Base-by-base conservation (phyloP, 1,139 yeast genomes). In the Yamadazyma trypodendri region DNA sequence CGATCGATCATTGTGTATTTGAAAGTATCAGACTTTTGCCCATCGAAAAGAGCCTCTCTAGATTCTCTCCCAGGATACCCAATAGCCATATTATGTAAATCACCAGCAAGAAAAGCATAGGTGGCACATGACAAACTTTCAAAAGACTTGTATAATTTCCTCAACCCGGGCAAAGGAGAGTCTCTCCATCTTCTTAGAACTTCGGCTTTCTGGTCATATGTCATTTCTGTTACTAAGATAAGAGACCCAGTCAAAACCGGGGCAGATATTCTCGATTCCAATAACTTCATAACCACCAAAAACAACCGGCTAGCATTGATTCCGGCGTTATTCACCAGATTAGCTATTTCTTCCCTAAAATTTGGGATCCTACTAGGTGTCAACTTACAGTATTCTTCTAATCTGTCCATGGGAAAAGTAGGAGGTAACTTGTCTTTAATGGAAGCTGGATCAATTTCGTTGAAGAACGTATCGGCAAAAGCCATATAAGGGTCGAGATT, bases 211-310 rank as follows among this genome's bases (percentile, higher is more conserved):
- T 70, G 63, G 9, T 50, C 48, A 7, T 49, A 29, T 1, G 61
- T 37, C 77, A 71, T 71, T 16, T 71, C 74, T 13, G 60, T 52
- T 6, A 70, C 41, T 24, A 63, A 55, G 13, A 62, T 67, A 15
- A 62, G 43, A 4, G 71, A 54, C 13, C 56, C 57, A 11, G 75
- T 69, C 27, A 71, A 48, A 1, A 59, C 38, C 3, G 72, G 70
- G 1, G 75, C 60, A n/a, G 62, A 42, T 6, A 65, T 41, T 34
- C 69, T 53, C 11, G 65, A 60, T 18, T 56, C 56, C 44, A 71
- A 60, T 1, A 54, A 49, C 3, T 50, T 45, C 50, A 58, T 55
- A 9, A 62, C 40, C 2, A 65, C 25, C 13, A 55, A 50, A 41
- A 68, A 63, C 14, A 43, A 27, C 34, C 51, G 51, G 22, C 52